These are phyloP conservation scores for Hygrophorus russula DNA, from an alignment of 768 basidiomycete species.

Conservation along the genomic window DNA sequence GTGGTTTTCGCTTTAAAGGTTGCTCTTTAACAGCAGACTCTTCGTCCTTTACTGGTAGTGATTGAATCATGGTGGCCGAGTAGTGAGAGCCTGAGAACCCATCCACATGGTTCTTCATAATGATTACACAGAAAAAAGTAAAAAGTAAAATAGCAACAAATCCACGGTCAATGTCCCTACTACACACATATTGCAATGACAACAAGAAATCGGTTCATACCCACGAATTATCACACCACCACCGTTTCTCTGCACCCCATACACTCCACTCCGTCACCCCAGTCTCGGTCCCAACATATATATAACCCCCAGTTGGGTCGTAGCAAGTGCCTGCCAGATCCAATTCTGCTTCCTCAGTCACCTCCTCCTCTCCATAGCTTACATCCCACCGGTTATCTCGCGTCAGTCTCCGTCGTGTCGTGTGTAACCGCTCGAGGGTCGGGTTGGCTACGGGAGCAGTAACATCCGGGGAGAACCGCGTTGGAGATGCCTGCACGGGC, in stretches of 20 bases:
- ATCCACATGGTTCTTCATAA: too few relatives aligned
- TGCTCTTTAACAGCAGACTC: too few relatives aligned
- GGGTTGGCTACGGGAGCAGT: not conserved
- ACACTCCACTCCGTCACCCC: constrained; percentile 74
- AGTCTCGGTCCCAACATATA: constrained; percentile 57
- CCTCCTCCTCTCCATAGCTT: constrained; percentile 8
- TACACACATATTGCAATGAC: not conserved
- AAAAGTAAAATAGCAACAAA: too few relatives aligned
- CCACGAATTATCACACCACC: constrained; percentile 52
- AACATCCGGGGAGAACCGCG: constrained; percentile 6
- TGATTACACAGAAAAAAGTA: too few relatives aligned
- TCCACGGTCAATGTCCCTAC: too few relatives aligned
- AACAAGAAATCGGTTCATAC: constrained; percentile 13
- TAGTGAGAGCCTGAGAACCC: too few relatives aligned
- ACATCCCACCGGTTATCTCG: not conserved
- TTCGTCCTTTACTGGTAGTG: too few relatives aligned
- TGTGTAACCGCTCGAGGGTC: not conserved
- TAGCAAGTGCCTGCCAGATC: constrained; percentile 68
- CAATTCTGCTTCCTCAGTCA: constrained; percentile 19
- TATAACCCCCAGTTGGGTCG: constrained; percentile 52
- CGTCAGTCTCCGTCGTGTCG: constrained; percentile 2
- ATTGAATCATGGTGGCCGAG: too few relatives aligned
- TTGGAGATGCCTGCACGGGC: constrained; percentile 6
- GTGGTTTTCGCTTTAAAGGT: too few relatives aligned
- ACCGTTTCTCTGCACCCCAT: constrained; percentile 58